Percentiles rank a stretch among this genome's conserved stretches.
Conservation (phyloP, 73 alveolate genomes). For the Symbiodinium pilosum region DNA sequence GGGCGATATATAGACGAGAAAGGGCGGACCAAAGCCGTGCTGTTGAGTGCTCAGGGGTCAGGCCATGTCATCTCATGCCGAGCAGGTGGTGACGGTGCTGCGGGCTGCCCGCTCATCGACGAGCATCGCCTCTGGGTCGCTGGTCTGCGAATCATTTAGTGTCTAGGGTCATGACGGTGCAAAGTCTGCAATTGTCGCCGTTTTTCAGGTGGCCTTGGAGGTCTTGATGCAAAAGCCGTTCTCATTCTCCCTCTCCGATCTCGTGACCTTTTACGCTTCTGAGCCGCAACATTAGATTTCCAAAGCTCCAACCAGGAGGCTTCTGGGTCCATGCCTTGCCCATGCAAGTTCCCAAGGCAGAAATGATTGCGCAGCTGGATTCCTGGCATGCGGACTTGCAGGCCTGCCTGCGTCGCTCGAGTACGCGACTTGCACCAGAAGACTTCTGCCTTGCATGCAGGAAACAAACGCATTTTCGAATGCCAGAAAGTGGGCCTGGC, state of each 20-base stretch:
- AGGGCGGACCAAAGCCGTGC: no score
- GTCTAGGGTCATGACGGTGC: no score
- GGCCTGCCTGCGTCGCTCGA: not conserved
- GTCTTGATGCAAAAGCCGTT: conserved; percentile 58
- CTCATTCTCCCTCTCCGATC: conserved; percentile 24
- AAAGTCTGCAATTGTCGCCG: no score
- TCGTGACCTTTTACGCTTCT: conserved; percentile 57
- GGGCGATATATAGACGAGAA: no score
- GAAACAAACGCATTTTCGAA: not conserved
- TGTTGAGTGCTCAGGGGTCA: no score
- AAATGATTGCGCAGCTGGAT: conserved; percentile 48
- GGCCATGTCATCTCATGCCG: not conserved
- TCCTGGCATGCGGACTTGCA: conserved; percentile 62
- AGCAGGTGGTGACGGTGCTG: conserved; percentile 48
- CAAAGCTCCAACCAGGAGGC: no score
- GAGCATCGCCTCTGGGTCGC: conserved; percentile 46
- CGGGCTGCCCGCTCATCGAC: conserved; percentile 53
- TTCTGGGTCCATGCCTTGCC: not conserved
- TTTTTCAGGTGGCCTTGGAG: conserved; percentile 74
- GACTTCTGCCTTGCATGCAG: not conserved
- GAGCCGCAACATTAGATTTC: no score
- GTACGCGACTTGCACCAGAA: not conserved
- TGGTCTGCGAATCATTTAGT: not conserved
- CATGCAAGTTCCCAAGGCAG: conserved; percentile 19
- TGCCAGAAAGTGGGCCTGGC: not conserved